Evolutionary conservation across 2,329 filamentous ascomycete genomes (phyloP), one percentile per base, ranked within the genome.

Genomic region (Aspergillus niger): DNA sequence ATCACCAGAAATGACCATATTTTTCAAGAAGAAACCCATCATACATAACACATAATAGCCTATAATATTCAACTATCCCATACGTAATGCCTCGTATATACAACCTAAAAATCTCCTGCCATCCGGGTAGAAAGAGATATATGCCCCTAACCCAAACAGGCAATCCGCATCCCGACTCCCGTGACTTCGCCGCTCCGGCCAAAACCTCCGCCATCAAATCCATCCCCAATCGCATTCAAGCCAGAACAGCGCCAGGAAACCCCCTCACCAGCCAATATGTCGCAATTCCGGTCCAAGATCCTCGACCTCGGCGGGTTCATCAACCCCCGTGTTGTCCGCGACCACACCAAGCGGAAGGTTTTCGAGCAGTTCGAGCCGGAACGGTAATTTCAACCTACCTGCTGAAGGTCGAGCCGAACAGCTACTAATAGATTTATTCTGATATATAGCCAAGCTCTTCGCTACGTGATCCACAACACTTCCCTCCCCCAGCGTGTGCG

Each of bases 331-430:
- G 86, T 91, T 67, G 90, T 99, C 75, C 91, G 95, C 71, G 95
- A 99, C 79, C 92, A 98, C 81, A 93, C 92, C 58, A 99, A 98
- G 86, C 90, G 95, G 72, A 94, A 96, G 81, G 91, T 92, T 61
- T 97, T 93, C 72, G 90, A 90, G 74, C 84, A 92, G 75, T 82
- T 89, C 74, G 95, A 99, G 81, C 87, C 92, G 4, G 90, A 97
- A 80, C 89, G 94, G 93, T 96, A 82, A 50, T 24, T 15, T 2
- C 15, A 24, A 30, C 24, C 28, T 22, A 13, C 15, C 44, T 41
- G 52, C 11, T 32, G 6, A 47, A 20, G 5, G 22, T 26, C 11
- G 1, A 15, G 13, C n/a, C 54, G 43, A 50, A 49, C 24, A 17
- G 13, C 17, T 36, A 32, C 5, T 13, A 15, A 36, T 32, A 13